Evolutionary conservation across 352 stramenopile genomes (phyloP).

Genomic region (Pythium insidiosum): DNA sequence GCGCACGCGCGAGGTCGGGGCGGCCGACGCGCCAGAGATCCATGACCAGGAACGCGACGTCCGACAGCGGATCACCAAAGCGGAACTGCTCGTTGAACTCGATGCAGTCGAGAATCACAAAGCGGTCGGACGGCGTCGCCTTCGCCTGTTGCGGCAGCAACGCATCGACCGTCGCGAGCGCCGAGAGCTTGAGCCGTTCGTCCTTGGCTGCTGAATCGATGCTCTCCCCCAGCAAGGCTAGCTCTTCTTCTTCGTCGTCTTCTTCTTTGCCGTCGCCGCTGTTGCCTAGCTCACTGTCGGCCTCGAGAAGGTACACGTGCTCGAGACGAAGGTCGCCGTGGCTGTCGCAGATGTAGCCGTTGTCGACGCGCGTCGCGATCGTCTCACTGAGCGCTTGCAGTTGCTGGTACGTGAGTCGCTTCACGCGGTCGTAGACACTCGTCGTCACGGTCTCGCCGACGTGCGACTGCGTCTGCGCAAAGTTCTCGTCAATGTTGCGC

Average conservation of each 20-base stretch:
- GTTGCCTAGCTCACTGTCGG: neutral
- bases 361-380: slow-evolving; percentile 36
- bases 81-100: slow-evolving; percentile 80
- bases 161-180: too few relatives aligned
- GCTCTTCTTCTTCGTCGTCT: slow-evolving; percentile 4
- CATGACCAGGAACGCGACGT: slow-evolving; percentile 65
- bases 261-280: neutral
- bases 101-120: slow-evolving; percentile 67
- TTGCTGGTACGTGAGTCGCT: slow-evolving; percentile 38
- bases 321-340: slow-evolving; percentile 63
- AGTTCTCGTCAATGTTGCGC: slow-evolving; percentile 69
- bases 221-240: too few relatives aligned
- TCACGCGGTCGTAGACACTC: slow-evolving; percentile 38
- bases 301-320: slow-evolving; percentile 43
- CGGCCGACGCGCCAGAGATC: slow-evolving; percentile 54
- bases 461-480: slow-evolving; percentile 44
- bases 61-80: slow-evolving; percentile 52
- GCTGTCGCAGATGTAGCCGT: slow-evolving; percentile 56
- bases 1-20: slow-evolving; percentile 34
- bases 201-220: too few relatives aligned
- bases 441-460: slow-evolving; percentile 35
- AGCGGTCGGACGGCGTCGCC: too few relatives aligned
- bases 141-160: too few relatives aligned
- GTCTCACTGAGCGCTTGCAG: slow-evolving; percentile 29
- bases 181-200: too few relatives aligned